A percentile compares a stretch with the other conserved stretches of the same genome.
These are phyloP conservation scores for Keqinozyma sinolaborantium DNA, from an alignment of 1,139 yeast species.

Conservation along the genomic window DNA sequence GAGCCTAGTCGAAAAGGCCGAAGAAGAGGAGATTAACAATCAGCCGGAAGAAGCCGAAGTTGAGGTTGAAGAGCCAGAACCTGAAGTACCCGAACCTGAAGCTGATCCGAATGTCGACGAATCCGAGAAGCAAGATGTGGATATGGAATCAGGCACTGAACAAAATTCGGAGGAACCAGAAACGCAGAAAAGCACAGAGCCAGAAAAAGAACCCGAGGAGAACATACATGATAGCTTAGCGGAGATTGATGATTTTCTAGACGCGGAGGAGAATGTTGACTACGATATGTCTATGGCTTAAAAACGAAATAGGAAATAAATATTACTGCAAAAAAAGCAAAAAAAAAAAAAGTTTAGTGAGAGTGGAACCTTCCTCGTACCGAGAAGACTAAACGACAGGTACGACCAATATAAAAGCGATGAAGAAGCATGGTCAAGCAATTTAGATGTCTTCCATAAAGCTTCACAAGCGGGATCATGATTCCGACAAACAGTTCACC, in stretches of 20 bases:
- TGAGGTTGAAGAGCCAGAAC: constrained; percentile 5
- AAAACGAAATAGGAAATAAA: constrained; percentile 1
- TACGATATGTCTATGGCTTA: constrained; percentile 20
- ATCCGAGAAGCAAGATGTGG: constrained; percentile 10
- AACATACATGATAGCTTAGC: constrained; percentile 14
- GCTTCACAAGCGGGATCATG: constrained; percentile 36
- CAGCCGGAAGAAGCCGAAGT: constrained; percentile 8
- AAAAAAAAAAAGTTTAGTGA: not conserved
- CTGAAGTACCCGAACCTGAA: constrained; percentile 6
- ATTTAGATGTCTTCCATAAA: constrained; percentile 11
- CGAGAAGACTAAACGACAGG: not conserved
- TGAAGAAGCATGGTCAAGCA: too few species aligned
- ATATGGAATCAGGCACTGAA: constrained; percentile 1
- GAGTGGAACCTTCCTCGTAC: not conserved
- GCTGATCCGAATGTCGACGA: constrained; percentile 13
- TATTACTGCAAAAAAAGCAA: not conserved
- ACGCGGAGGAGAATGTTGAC: constrained; percentile 40
- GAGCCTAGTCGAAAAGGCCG: constrained; percentile 19
- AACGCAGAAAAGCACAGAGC: constrained; percentile 1
- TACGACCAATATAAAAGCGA: not conserved
- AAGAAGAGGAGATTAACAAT: constrained; percentile 3
- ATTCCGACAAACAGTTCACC: constrained; percentile 63
- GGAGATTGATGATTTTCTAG: constrained; percentile 35
- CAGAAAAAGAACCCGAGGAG: constrained; percentile 1
- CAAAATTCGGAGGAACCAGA: constrained; percentile 5